Conservation (phyloP, 2,329 filamentous ascomycete genomes). For the Chrysoporthe austroafricana region DNA sequence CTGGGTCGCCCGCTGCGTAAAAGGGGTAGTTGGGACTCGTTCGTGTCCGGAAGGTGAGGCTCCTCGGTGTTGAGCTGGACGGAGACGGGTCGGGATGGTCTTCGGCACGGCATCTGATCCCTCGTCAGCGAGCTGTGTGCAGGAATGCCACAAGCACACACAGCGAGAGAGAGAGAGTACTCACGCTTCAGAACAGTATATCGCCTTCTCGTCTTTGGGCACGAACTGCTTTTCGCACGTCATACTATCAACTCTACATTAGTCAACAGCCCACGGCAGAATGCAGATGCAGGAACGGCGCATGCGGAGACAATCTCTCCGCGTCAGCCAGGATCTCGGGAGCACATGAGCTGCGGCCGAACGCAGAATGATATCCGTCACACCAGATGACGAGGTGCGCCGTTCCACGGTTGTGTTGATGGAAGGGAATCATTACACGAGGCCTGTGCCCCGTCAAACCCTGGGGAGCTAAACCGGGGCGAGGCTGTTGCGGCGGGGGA, state of each 20-base stretch:
- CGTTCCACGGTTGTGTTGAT: slow-evolving; percentile 27
- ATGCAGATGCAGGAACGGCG: slow-evolving; percentile 40
- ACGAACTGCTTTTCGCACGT: slow-evolving; percentile 70
- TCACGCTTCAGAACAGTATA: slow-evolving; percentile 68
- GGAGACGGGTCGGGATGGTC: slow-evolving; percentile 49
- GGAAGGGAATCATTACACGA: not conserved
- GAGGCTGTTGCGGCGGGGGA: slow-evolving; percentile 25
- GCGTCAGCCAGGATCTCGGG: not conserved
- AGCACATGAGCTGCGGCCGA: slow-evolving; percentile 1
- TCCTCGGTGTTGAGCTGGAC: slow-evolving; percentile 31
- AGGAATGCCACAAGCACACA: slow-evolving; percentile 15
- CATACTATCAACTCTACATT: slow-evolving; percentile 53
- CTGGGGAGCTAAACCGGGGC: no score
- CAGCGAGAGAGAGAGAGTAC: slow-evolving; percentile 35
- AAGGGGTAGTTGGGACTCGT: slow-evolving; percentile 45
- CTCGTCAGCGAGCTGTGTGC: slow-evolving; percentile 29
- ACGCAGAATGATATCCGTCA: slow-evolving; percentile 9
- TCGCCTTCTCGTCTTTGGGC: slow-evolving; percentile 57
- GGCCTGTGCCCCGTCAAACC: not conserved
- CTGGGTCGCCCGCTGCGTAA: slow-evolving; percentile 50
- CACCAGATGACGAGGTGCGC: slow-evolving; percentile 40
- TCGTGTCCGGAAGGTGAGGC: slow-evolving; percentile 15
- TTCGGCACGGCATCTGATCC: slow-evolving; percentile 55
- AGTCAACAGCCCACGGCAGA: slow-evolving; percentile 32
- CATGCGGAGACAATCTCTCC: not conserved